Percentiles rank a stretch among this genome's conserved stretches.
Evolutionary conservation across 805 yeast genomes (phyloP).

Genomic region (Nakazawaea pomicola): DNA sequence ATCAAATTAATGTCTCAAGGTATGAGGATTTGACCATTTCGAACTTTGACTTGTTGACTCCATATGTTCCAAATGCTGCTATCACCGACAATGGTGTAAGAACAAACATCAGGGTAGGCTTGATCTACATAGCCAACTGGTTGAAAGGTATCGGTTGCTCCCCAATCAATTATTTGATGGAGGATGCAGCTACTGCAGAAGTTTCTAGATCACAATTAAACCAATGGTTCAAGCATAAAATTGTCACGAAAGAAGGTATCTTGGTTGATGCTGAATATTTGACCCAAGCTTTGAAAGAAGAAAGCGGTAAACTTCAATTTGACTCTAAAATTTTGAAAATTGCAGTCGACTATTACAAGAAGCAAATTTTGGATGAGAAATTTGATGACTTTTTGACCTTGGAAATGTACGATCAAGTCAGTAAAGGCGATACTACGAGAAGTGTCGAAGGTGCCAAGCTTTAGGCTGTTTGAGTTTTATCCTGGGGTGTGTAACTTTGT

Average conservation of each 20-base stretch:
- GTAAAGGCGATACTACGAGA: slow-evolving; percentile 21
- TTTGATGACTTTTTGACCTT: slow-evolving; percentile 66
- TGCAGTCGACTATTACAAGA: slow-evolving; percentile 54
- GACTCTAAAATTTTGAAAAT: slow-evolving; percentile 40
- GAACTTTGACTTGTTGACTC: slow-evolving; percentile 57
- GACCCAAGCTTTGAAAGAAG: slow-evolving; percentile 47
- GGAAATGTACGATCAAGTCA: slow-evolving; percentile 53
- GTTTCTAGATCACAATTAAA: slow-evolving; percentile 69
- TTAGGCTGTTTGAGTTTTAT: too few species aligned
- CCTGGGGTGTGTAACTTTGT: neutral
- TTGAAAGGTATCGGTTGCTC: slow-evolving; percentile 68
- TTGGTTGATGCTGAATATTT: slow-evolving; percentile 49
- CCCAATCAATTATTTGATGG: slow-evolving; percentile 72
- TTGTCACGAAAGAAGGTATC: slow-evolving; percentile 43
- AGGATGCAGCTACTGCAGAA: slow-evolving; percentile 76
- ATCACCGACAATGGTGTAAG: slow-evolving; percentile 66
- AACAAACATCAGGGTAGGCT: slow-evolving; percentile 56
- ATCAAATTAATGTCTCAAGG: slow-evolving; percentile 47
- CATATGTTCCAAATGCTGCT: slow-evolving; percentile 50
- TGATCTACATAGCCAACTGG: slow-evolving; percentile 73
- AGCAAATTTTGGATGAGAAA: slow-evolving; percentile 60
- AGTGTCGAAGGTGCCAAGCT: slow-evolving; percentile 8
- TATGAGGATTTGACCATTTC: slow-evolving; percentile 43
- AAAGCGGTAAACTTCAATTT: slow-evolving; percentile 43
- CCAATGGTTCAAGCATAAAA: slow-evolving; percentile 71